A percentile compares a stretch with the other conserved stretches of the same genome.
These are phyloP conservation scores for Cinnamomum chago DNA, from an alignment of 164 flowering plant genomes.

Conservation along the genomic window DNA sequence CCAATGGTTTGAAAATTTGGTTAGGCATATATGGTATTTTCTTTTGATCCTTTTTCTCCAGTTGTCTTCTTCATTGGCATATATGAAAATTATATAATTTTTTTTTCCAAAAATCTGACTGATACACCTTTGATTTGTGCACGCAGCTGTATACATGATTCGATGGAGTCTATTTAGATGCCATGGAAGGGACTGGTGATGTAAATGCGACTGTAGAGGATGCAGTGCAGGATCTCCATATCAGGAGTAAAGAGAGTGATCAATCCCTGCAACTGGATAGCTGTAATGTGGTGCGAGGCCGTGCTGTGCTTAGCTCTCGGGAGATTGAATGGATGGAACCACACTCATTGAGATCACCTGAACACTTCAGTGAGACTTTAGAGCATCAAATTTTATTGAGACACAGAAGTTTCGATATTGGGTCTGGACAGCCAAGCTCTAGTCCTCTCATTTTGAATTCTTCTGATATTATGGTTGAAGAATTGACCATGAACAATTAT, in stretches of 20 bases:
- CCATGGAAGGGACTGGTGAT: conserved; percentile 18
- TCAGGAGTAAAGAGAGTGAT: conserved; percentile 11
- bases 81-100: no score
- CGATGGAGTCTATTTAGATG: conserved; percentile 6
- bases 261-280: conserved; percentile 9
- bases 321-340: conserved; percentile 34
- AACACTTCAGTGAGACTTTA: conserved; percentile 29
- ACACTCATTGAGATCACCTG: conserved; percentile 25
- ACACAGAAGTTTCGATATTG: conserved; percentile 17
- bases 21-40: no score
- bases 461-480: conserved; percentile 56
- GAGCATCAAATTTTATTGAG: conserved; percentile 37
- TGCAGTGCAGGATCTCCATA: not conserved
- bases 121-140: not conserved
- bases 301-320: conserved; percentile 32
- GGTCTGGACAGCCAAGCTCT: conserved; percentile 27
- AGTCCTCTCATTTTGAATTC: conserved; percentile 34
- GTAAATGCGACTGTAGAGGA: conserved; percentile 1
- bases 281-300: conserved; percentile 29
- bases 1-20: no score
- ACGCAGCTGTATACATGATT: not conserved
- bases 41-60: no score
- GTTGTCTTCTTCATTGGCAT: no score
- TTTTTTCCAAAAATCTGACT: not conserved
- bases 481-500: conserved; percentile 54